Evolutionary conservation across 768 basidiomycete genomes (phyloP).

Genomic region (Gloeophyllum trabeum): DNA sequence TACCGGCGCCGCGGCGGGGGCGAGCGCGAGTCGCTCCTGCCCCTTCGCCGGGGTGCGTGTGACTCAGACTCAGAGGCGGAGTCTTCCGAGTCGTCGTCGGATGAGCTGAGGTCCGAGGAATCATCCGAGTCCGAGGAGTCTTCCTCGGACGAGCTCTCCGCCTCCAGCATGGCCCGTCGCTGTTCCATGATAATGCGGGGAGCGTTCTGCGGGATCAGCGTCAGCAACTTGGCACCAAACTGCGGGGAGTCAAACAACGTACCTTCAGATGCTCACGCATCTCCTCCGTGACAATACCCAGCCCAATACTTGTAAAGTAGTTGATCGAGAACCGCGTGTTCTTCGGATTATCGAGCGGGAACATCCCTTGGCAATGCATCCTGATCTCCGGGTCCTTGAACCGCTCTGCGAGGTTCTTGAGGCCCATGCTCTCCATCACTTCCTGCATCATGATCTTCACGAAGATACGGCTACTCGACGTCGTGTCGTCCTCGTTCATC

Average conservation of each 20-base stretch:
- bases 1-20: constrained; percentile 12
- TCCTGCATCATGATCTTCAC: constrained; percentile 95
- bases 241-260: constrained; percentile 16
- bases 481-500: constrained; percentile 97
- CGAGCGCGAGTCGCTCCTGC: constrained; percentile 13
- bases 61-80: constrained; percentile 23
- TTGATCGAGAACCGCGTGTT: constrained; percentile 96
- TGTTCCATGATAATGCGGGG: constrained; percentile 92
- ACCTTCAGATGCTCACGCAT: constrained; percentile 97
- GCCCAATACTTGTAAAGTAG: constrained; percentile 91
- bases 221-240: background rate
- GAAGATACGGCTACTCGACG: constrained; percentile 92
- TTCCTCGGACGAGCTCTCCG: constrained; percentile 34
- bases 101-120: constrained; percentile 18
- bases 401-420: constrained; percentile 76
- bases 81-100: constrained; percentile 25
- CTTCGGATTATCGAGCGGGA: constrained; percentile 94
- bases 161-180: constrained; percentile 78
- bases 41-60: constrained; percentile 8
- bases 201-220: constrained; percentile 58
- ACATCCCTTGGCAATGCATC: constrained; percentile 69
- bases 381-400: constrained; percentile 83
- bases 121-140: constrained; percentile 27
- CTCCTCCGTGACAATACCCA: constrained; percentile 86
- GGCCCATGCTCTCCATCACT: constrained; percentile 88